A percentile compares a stretch with the other conserved stretches of the same genome.
Evolutionary conservation across 768 basidiomycete genomes (phyloP).

Genomic region (Suillus paluster): DNA sequence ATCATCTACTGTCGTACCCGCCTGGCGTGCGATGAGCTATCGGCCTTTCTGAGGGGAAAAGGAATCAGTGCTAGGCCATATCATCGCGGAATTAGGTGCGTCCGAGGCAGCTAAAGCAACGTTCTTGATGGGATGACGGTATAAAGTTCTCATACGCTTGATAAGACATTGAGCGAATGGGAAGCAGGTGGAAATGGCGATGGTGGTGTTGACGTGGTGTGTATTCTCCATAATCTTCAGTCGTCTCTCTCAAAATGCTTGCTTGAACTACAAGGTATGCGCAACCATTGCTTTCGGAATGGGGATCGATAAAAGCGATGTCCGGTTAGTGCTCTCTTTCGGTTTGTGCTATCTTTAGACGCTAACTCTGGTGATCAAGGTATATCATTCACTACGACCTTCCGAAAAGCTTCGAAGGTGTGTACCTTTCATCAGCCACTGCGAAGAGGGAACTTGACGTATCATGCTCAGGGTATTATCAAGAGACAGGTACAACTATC

Average conservation of each 20-base stretch:
- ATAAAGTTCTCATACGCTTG: constrained; percentile 52
- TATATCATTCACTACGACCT: constrained; percentile 85
- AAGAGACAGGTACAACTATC: constrained; percentile 69
- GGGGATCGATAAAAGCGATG: constrained; percentile 84
- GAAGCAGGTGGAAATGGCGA: constrained; percentile 57
- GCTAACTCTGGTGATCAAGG: constrained; percentile 32
- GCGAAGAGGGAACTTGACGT: not conserved
- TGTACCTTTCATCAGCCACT: constrained; percentile 12
- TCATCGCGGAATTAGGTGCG: constrained; percentile 70
- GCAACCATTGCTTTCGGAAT: constrained; percentile 87
- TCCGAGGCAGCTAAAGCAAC: not conserved
- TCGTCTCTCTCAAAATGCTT: too few species aligned
- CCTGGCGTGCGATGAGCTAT: constrained; percentile 68
- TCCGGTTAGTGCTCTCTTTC: constrained; percentile 47
- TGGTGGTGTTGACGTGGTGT: constrained; percentile 65
- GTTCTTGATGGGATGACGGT: not conserved
- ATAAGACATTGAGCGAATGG: constrained; percentile 60
- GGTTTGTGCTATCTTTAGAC: not conserved
- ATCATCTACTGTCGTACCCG: constrained; percentile 81
- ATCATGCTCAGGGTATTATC: constrained; percentile 69
- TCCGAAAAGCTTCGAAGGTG: constrained; percentile 84
- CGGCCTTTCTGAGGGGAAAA: constrained; percentile 63
- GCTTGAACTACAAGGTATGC: constrained; percentile 52
- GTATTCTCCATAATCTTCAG: constrained; percentile 21
- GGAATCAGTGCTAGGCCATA: constrained; percentile 74